Percentiles rank a stretch among this genome's conserved stretches.
Evolutionary conservation across 305 asterid genomes (phyloP).

Genomic region (Solanum hybrid): DNA sequence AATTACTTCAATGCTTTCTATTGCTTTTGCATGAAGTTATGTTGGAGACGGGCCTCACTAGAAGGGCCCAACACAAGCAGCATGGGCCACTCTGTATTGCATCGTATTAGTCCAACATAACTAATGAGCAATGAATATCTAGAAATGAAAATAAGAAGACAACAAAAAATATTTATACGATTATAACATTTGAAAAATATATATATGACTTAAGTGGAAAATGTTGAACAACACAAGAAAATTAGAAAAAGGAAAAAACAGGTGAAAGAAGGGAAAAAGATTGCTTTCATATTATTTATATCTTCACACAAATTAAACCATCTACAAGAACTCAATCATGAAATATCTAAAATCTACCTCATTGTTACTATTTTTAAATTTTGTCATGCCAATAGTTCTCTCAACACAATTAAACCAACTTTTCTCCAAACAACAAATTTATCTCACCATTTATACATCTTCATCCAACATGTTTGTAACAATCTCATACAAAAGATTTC

Average conservation of each 20-base stretch:
- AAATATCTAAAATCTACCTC: neutral
- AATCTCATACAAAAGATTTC: neutral
- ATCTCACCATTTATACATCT: slow-evolving; percentile 21
- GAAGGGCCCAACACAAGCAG: neutral
- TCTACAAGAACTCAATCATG: neutral
- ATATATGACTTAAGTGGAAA: neutral
- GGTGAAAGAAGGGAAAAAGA: neutral
- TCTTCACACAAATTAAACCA: neutral
- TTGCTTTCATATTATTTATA: neutral
- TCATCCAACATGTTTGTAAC: neutral
- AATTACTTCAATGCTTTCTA: neutral
- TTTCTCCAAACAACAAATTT: slow-evolving; percentile 32
- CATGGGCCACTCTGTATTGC: neutral
- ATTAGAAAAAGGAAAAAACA: neutral
- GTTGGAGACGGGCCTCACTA: neutral
- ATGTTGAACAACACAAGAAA: neutral
- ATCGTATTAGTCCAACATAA: neutral
- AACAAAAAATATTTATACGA: neutral
- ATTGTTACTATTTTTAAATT: slow-evolving; percentile 11
- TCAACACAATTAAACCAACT: slow-evolving; percentile 26
- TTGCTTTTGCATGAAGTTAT: neutral
- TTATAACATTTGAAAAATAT: neutral
- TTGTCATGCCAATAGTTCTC: slow-evolving; percentile 35
- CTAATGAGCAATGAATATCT: neutral
- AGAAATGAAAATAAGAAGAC: neutral